Base-by-base conservation (phyloP, 1,284 basidiomycete species). In the Cryptococcus sp. region DNA sequence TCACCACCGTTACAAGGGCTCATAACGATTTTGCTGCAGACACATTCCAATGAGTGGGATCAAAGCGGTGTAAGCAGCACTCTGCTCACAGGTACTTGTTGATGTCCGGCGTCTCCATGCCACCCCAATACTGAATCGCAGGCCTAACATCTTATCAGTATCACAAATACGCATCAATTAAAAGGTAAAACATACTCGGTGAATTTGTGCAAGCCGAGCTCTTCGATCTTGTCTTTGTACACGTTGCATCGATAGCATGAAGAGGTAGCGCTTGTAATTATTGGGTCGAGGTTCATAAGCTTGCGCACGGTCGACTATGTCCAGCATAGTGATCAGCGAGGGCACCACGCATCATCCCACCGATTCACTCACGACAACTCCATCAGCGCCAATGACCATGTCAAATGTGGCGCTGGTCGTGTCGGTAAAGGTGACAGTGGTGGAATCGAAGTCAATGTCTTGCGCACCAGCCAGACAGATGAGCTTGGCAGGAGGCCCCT, bases 191-290 rank as follows among this genome's bases (percentile, higher is more conserved):
- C 63, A 63, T 38, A 60, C 66, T 68, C 64, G 37, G 77, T 72
- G 59, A 75, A 74, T 26, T 65, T 55, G 54, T 64, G 72, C 26
- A 79, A 65, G 17, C 77, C 77, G 20, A 73, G 68, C 52, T 68
- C 63, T 47, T 75, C 67, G 46, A 77, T 67, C 34, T 73, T 65
- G 11, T 64, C 51, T 26, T 60, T 63, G 41, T 57, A 49, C 37
- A 79, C 76, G 65, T 79, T 79, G 70, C 73, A 76, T 51, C 78
- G 70, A 66, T 78, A 78, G 67, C 76, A 78, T 11, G 78, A 76
- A 54, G 75, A 75, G 29, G 69, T 64, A 26, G 78, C 78, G 34
- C 71, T 70, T 43, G 61, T 71, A 55, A 73, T 69, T 56, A 63
- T 66, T 52, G 68, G 75, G 50, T 58, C 61, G 55, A 72, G 61